Conservation (phyloP, 1,284 basidiomycete genomes). For the Leccinum pachyderme region DNA sequence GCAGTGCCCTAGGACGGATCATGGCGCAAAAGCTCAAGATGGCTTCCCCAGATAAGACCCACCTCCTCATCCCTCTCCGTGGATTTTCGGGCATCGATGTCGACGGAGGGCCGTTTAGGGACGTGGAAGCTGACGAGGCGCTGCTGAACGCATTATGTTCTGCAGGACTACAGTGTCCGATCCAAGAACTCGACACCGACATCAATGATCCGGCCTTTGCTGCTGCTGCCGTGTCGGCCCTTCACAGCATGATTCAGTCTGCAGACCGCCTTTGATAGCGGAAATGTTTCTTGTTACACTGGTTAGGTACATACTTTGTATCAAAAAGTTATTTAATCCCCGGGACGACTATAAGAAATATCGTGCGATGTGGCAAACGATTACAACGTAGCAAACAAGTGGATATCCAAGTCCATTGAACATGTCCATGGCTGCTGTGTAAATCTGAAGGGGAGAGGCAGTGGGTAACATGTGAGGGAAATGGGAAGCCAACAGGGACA, state of each 20-base stretch:
- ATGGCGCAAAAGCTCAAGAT: slow-evolving; percentile 21
- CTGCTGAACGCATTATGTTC: slow-evolving; percentile 18
- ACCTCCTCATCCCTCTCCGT: slow-evolving; percentile 24
- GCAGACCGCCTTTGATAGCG: neutral
- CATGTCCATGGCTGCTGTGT: slow-evolving; percentile 50
- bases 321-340: slow-evolving; percentile 2
- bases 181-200: slow-evolving; percentile 23
- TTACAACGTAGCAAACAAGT: slow-evolving; percentile 56
- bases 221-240: slow-evolving; percentile 10
- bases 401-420: slow-evolving; percentile 69
- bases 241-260: slow-evolving; percentile 23
- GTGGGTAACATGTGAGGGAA: slow-evolving; percentile 31
- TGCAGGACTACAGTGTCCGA: slow-evolving; percentile 15
- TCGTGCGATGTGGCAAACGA: slow-evolving; percentile 34
- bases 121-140: slow-evolving; percentile 25
- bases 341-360: slow-evolving; percentile 10
- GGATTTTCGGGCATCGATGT: slow-evolving; percentile 27
- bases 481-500: slow-evolving; percentile 12
- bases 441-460: slow-evolving; percentile 20
- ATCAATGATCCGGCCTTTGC: slow-evolving; percentile 29
- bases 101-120: slow-evolving; percentile 22
- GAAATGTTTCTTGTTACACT: neutral
- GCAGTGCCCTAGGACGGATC: slow-evolving; percentile 19
- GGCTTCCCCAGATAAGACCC: slow-evolving; percentile 16
- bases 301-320: neutral